Evolutionary conservation across 768 basidiomycete species (phyloP), one percentile per base, ranked within the genome.

Genomic region (Lactarius akahatsu): DNA sequence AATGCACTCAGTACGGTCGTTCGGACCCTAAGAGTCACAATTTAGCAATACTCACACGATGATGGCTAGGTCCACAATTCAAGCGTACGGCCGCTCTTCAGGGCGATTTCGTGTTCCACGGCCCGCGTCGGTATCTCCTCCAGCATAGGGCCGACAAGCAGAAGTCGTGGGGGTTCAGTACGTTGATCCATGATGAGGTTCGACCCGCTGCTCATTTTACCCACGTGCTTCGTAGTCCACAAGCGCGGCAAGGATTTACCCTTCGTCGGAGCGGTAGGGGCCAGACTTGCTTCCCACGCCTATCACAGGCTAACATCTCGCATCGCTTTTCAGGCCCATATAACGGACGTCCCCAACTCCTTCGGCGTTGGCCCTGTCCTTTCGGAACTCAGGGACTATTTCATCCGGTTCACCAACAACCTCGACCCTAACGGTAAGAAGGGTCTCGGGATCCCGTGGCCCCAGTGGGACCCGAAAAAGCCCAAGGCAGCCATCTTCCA

Each of bases 1-100:
- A 70, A 66, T 43, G 40, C 18, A 8, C 65, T 82, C 6, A 78
- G 80, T 2, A 66, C 80, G 7, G 8, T 32, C 30, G 34, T 32
- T 36, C 8, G 18, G 13, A 3, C 32, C 20, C 5, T n/a, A n/a
- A 47, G 36, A 57, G 8, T 23, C 30, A 43, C 40, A 57, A 5
- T 32, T 57, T 1, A 26, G 3, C 9, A 23, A 23, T 34, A 26
- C 18, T 57, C 34, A 57, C 32, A 10, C 32, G 3, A 52, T 28
- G 57, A 20, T 9, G n/a, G 1, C 41, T 54, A 61, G 64, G 63
- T 9, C 36, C 64, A 16, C 70, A 70, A 52, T 70, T 69, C 55
- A 70, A 70, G 58, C 64, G 70, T 23, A 34, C 45, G 15, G 64
- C 70, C 4, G 64, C 70, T 2, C 59, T 70, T 38, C 67, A 69